Conservation (phyloP, 2,329 filamentous ascomycete genomes). For the Septoria petroselini region DNA sequence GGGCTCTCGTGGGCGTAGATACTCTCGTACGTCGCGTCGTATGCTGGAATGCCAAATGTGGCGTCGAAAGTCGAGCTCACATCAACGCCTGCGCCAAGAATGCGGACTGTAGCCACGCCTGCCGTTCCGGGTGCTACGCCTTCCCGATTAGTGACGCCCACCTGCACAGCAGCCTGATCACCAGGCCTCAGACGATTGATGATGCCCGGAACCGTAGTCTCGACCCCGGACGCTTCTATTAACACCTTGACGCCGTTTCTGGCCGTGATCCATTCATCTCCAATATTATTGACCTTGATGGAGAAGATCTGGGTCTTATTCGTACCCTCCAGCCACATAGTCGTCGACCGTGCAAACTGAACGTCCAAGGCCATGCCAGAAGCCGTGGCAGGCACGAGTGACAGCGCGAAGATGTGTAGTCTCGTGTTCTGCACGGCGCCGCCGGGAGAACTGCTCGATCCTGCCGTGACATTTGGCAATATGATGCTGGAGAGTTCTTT, state of each 20-base stretch:
- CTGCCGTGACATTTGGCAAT: constrained; percentile 40
- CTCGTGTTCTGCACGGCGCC: constrained; percentile 33
- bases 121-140: constrained; percentile 33
- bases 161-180: constrained; percentile 40
- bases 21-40: constrained; percentile 11
- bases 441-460: constrained; percentile 36
- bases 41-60: constrained; percentile 37
- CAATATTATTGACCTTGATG: constrained; percentile 41
- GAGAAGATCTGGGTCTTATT: constrained; percentile 43
- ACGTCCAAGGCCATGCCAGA: constrained; percentile 34
- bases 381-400: constrained; percentile 35
- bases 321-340: constrained; percentile 42
- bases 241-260: constrained; percentile 39
- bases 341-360: constrained; percentile 44
- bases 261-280: constrained; percentile 36
- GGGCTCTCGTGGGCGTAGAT: constrained; percentile 47
- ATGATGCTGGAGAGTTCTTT: constrained; percentile 40
- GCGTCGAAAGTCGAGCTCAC: constrained; percentile 37
- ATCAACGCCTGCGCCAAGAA: constrained; percentile 31
- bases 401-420: constrained; percentile 43
- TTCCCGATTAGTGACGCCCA: constrained; percentile 39
- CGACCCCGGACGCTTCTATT: constrained; percentile 37
- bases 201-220: constrained; percentile 37
- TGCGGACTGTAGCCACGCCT: constrained; percentile 35
- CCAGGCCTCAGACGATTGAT: constrained; percentile 44